Evolutionary conservation across 2,329 filamentous ascomycete genomes (phyloP).

Genomic region (Penicillium crustosum): DNA sequence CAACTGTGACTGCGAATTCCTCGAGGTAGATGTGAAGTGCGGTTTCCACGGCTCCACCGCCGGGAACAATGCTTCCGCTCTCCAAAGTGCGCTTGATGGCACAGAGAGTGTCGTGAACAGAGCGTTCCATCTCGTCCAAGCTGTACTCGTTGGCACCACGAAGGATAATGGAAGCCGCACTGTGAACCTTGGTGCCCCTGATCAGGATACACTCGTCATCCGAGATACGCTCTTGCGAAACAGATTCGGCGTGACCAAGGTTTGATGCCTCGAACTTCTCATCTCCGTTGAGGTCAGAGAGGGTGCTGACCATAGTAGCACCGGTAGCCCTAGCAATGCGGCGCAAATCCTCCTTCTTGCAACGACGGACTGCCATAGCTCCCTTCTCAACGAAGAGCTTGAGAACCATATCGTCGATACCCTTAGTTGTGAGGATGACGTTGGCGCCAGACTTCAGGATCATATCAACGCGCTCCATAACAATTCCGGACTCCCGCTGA

Average conservation of each 20-base stretch:
- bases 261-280: constrained; percentile 92
- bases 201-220: constrained; percentile 98
- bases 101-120: constrained; percentile 92
- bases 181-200: constrained; percentile 92
- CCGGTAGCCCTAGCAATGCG: constrained; percentile 95
- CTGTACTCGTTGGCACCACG: constrained; percentile 94
- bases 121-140: constrained; percentile 98
- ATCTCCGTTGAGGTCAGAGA: constrained; percentile 96
- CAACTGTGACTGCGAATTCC: constrained; percentile 96
- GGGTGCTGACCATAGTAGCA: constrained; percentile 84
- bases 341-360: constrained; percentile 97
- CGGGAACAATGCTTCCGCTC: constrained; percentile 93
- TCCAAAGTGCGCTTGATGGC: constrained; percentile 97
- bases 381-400: constrained; percentile 94
- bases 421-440: constrained; percentile 94
- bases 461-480: constrained; percentile 92
- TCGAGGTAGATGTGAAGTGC: constrained; percentile 98
- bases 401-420: constrained; percentile 92
- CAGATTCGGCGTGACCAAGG: constrained; percentile 89
- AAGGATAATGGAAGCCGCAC: constrained; percentile 92
- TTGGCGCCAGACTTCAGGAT: constrained; percentile 97
- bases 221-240: constrained; percentile 96
- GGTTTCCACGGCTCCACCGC: constrained; percentile 96
- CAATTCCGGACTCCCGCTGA: constrained; percentile 85
- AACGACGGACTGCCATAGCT: constrained; percentile 91